Percentiles rank a stretch among this genome's conserved stretches.
Evolutionary conservation across 129 eudicot genomes (phyloP).

Genomic region (Erigeron canadensis): DNA sequence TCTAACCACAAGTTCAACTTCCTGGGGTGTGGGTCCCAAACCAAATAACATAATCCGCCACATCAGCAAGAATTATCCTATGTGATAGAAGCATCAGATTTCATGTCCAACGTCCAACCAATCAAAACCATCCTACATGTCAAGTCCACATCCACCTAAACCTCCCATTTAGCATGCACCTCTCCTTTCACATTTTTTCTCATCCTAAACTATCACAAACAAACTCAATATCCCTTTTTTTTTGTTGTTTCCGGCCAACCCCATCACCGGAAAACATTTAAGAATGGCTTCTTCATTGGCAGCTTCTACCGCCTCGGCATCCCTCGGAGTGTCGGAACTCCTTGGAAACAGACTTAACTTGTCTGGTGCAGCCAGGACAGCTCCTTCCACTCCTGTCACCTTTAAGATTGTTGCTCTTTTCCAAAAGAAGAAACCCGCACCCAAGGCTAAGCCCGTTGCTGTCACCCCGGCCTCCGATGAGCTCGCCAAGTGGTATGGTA

Average conservation of each 20-base stretch:
- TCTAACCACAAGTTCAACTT: constrained; percentile 30
- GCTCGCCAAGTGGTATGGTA: constrained; percentile 99
- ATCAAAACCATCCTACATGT: constrained; percentile 60
- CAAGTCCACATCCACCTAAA: constrained; percentile 64
- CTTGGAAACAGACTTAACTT: constrained; percentile 57
- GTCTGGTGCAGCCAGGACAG: constrained; percentile 43
- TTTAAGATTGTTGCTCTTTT: constrained; percentile 82
- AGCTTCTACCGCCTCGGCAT: constrained; percentile 43
- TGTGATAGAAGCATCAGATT: constrained; percentile 53
- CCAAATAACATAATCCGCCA: constrained; percentile 42
- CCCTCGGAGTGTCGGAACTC: constrained; percentile 69
- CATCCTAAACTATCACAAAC: constrained; percentile 22
- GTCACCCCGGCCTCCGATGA: constrained; percentile 72
- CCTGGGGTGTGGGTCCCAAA: not conserved
- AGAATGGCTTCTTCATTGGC: constrained; percentile 87
- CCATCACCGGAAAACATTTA: not conserved
- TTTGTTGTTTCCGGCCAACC: constrained; percentile 2
- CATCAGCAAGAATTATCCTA: constrained; percentile 41
- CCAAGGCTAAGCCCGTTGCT: constrained; percentile 58
- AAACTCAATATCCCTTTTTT: not conserved
- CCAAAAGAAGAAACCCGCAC: constrained; percentile 73
- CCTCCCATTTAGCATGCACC: constrained; percentile 46
- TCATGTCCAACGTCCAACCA: constrained; percentile 46
- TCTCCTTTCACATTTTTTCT: constrained; percentile 18
- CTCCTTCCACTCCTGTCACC: constrained; percentile 38